Base-by-base conservation (phyloP, 495 filamentous ascomycete genomes). In the Niebla homalea region DNA sequence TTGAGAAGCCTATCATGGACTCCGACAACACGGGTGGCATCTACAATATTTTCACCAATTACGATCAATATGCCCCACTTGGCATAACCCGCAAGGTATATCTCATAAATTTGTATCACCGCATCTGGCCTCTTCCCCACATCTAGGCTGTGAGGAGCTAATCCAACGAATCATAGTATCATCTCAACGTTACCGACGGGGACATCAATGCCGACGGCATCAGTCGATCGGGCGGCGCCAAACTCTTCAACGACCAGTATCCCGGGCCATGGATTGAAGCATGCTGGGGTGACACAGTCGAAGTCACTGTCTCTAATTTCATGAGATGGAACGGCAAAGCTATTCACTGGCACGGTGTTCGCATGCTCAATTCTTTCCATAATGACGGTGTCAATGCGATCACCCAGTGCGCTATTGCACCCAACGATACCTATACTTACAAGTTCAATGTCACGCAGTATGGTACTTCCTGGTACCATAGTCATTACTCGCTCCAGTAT, bases 281-380 rank as follows among this genome's bases (percentile, higher is more conserved):
- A 3, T 59, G 67, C 54, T 72, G 68, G 67, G 72, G 72, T 55
- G 71, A 75, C 43, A 71, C 64, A 23, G 58, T 74, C 14, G 18
- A 53, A 58, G 55, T 59, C 36, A 7, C 60, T 55, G 40, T 51
- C 59, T 65, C 20, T 44, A 72, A 49, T 50, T 60, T 37, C 37
- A 64, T 65, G 39, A 64, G 51, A 40, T 59, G 46, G 51, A 66
- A 61, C 52, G 64, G 57, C 52, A 72, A 63, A 29, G 59, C 56
- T 12, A 67, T 76, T 48, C 77, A 81, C 62, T 78, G 74, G 70
- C 77, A 81, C 52, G 77, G 76, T 26, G 53, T 80, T 2, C 61
- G 60, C 32, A 64, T 68, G 56, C 49, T 57, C 35, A 54, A 57
- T 54, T 63, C 40, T 44, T 15, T 41, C 39, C 21, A 49, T 7